Evolutionary conservation across 805 yeast genomes (phyloP).

Genomic region (Metschnikowia anglica): DNA sequence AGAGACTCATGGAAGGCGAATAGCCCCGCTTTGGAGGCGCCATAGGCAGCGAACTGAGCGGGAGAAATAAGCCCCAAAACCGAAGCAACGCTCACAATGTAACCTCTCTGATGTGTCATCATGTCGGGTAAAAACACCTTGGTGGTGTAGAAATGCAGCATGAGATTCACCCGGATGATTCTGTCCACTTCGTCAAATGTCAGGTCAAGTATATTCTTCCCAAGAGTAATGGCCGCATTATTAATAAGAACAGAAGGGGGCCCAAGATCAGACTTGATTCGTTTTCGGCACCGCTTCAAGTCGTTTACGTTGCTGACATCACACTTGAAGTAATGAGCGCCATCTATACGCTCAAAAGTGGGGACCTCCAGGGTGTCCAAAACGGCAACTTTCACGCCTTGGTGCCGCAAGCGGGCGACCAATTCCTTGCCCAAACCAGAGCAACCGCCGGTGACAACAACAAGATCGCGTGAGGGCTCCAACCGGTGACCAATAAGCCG

Average conservation of each 20-base stretch:
- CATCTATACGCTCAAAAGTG: slow-evolving; percentile 30
- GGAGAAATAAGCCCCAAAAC: slow-evolving; percentile 85
- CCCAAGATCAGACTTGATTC: slow-evolving; percentile 53
- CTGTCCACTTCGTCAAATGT: slow-evolving; percentile 58
- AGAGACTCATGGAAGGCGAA: slow-evolving; percentile 83
- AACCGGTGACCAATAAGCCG: slow-evolving; percentile 47
- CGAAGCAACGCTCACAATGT: slow-evolving; percentile 77
- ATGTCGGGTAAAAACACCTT: slow-evolving; percentile 74
- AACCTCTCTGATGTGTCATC: slow-evolving; percentile 62
- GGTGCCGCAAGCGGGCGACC: slow-evolving; percentile 43
- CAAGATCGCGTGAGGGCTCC: slow-evolving; percentile 57
- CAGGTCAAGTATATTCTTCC: slow-evolving; percentile 55
- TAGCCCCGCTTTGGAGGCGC: slow-evolving; percentile 86
- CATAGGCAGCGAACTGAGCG: slow-evolving; percentile 76
- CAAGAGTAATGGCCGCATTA: slow-evolving; percentile 78
- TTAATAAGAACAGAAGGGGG: slow-evolving; percentile 68
- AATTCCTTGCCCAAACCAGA: slow-evolving; percentile 76
- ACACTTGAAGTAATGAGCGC: slow-evolving; percentile 59
- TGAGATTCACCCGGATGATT: slow-evolving; percentile 64
- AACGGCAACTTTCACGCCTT: slow-evolving; percentile 57
- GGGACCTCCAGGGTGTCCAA: slow-evolving; percentile 56
- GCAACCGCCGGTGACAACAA: slow-evolving; percentile 80
- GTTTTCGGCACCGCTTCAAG: slow-evolving; percentile 40
- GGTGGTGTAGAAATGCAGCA: slow-evolving; percentile 67
- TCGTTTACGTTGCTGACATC: slow-evolving; percentile 61